These are phyloP conservation scores for Gyrodon lividus DNA, from an alignment of 768 basidiomycete species.

Conservation along the genomic window DNA sequence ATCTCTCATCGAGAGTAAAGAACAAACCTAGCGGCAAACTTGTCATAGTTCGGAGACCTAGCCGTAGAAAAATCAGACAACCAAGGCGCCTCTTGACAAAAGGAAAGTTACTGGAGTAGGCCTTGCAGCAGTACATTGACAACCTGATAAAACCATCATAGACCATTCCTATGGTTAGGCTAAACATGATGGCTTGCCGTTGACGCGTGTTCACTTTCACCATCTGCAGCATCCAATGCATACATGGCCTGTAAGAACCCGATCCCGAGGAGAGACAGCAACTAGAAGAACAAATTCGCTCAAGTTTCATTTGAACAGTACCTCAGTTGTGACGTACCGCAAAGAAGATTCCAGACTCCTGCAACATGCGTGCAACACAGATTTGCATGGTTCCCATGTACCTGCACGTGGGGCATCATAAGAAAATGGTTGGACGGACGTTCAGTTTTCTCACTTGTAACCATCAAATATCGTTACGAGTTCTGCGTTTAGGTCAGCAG, in stretches of 20 bases:
- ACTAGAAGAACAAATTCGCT: slow-evolving; percentile 37
- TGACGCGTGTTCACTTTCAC: slow-evolving; percentile 53
- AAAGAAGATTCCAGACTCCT: slow-evolving; percentile 91
- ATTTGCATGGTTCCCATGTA: slow-evolving; percentile 94
- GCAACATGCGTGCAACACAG: slow-evolving; percentile 88
- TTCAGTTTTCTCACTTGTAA: slow-evolving; percentile 52
- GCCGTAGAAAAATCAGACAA: neutral
- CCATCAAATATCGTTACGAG: slow-evolving; percentile 80
- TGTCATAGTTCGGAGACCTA: slow-evolving; percentile 67
- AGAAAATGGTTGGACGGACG: neutral
- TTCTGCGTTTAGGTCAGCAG: slow-evolving; percentile 40
- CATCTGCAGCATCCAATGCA: slow-evolving; percentile 90
- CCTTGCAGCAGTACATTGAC: slow-evolving; percentile 76
- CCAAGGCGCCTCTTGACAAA: neutral
- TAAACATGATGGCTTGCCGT: slow-evolving; percentile 38
- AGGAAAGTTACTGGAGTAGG: slow-evolving; percentile 60
- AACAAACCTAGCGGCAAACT: slow-evolving; percentile 48
- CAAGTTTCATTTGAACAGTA: neutral
- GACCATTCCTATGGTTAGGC: neutral
- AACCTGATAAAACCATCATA: slow-evolving; percentile 41
- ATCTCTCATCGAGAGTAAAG: neutral
- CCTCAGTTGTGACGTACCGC: slow-evolving; percentile 49
- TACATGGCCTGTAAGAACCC: slow-evolving; percentile 88
- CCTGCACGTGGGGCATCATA: slow-evolving; percentile 34
- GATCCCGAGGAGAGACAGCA: slow-evolving; percentile 76